Conservation (phyloP, 2,329 filamentous ascomycete genomes). For the Cladosporium halotolerans region DNA sequence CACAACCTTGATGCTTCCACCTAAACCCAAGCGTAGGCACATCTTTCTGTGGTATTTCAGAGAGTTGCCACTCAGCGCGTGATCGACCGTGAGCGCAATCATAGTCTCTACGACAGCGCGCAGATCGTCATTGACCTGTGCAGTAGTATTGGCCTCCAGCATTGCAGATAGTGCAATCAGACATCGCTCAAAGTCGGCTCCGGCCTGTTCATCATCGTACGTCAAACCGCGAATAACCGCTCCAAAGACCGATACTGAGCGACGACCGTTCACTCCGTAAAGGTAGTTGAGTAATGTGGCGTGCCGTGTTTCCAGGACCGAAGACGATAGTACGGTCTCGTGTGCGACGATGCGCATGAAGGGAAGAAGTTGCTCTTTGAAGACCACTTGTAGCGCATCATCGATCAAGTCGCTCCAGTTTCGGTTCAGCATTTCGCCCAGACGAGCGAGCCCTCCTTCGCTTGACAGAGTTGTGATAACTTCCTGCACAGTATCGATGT, state of each 20-base stretch:
- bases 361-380: constrained; percentile 31
- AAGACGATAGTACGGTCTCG: constrained; percentile 35
- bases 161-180: constrained; percentile 11
- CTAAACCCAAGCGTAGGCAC: constrained; percentile 1
- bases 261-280: constrained; percentile 35
- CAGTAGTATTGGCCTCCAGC: constrained; percentile 13
- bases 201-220: constrained; percentile 7
- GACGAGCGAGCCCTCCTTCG: constrained; percentile 18
- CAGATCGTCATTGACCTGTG: constrained; percentile 15
- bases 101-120: constrained; percentile 13
- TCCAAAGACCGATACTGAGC: constrained; percentile 35
- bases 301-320: constrained; percentile 37
- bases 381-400: not conserved
- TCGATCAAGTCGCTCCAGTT: not conserved
- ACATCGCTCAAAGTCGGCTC: constrained; percentile 16
- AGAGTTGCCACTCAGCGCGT: not conserved
- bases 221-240: constrained; percentile 18
- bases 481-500: constrained; percentile 18
- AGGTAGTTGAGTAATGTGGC: constrained; percentile 42
- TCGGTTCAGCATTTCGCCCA: constrained; percentile 15
- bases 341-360: constrained; percentile 39
- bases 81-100: not conserved
- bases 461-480: constrained; percentile 19
- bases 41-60: constrained; percentile 6
- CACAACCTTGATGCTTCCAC: not conserved